Evolutionary conservation across 495 filamentous ascomycete species (phyloP).

Genomic region (Rhypophila decipiens): DNA sequence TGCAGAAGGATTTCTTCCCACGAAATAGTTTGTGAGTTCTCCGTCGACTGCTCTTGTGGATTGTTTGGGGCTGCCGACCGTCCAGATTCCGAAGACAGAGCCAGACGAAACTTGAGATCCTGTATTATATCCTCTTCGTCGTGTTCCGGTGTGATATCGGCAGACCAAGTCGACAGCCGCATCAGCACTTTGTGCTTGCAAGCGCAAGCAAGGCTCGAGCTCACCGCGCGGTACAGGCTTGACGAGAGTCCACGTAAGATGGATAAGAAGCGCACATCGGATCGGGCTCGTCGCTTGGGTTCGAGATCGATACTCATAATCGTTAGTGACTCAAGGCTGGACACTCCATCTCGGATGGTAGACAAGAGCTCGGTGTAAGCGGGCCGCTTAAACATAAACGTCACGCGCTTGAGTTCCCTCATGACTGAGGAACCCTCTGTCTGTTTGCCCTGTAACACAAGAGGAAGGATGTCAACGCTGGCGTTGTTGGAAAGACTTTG

Average conservation of each 20-base stretch:
- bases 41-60: background rate
- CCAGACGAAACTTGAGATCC: background rate
- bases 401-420: conserved; percentile 18
- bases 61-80: background rate
- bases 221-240: conserved; percentile 28
- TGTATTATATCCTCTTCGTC: conserved; percentile 12
- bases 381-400: conserved; percentile 24
- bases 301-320: conserved; percentile 25
- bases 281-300: conserved; percentile 13
- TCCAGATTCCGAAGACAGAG: background rate
- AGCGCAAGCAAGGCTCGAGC: conserved; percentile 23
- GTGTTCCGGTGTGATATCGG: conserved; percentile 16
- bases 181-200: conserved; percentile 20
- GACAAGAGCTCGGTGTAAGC: conserved; percentile 23
- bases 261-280: conserved; percentile 16
- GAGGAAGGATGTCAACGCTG: background rate
- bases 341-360: conserved; percentile 25
- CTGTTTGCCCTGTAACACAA: conserved; percentile 3
- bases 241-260: conserved; percentile 23
- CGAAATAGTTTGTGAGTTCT: background rate
- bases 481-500: background rate
- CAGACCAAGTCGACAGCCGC: conserved; percentile 4
- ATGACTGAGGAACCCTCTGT: background rate
- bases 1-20: background rate
- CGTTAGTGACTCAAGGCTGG: conserved; percentile 27